phyloP scores from a whole-genome alignment of 257 asterid genomes.

The Henckelia pumila region DNA sequence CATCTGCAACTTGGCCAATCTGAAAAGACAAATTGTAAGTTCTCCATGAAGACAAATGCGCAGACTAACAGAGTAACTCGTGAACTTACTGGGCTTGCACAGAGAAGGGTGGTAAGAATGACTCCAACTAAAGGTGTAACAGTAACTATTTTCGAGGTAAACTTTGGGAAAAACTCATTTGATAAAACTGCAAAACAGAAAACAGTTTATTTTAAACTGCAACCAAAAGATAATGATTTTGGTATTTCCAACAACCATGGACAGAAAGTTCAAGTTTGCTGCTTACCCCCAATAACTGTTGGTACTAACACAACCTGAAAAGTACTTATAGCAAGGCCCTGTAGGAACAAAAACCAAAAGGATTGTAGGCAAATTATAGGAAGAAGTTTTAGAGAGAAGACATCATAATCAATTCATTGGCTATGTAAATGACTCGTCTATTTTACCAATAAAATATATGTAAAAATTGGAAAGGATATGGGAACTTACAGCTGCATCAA shows the following conservation, averaged over 20 bases:
- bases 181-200: slow-evolving; percentile 62
- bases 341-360: slow-evolving; percentile 23
- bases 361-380: slow-evolving; percentile 3
- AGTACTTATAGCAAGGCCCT: slow-evolving; percentile 97
- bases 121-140: slow-evolving; percentile 89
- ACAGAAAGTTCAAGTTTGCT: slow-evolving; percentile 19
- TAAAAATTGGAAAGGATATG: neutral
- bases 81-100: slow-evolving; percentile 93
- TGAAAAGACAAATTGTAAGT: slow-evolving; percentile 29
- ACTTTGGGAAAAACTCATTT: slow-evolving; percentile 87
- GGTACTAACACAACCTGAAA: slow-evolving; percentile 96
- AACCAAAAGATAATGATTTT: slow-evolving; percentile 19
- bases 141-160: slow-evolving; percentile 76
- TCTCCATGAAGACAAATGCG: slow-evolving; percentile 7
- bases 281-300: slow-evolving; percentile 89
- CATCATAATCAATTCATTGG: neutral
- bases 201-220: slow-evolving; percentile 10
- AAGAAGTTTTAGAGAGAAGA: neutral
- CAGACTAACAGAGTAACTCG: slow-evolving; percentile 2
- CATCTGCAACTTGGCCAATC: slow-evolving; percentile 97
- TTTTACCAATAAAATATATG: too few species aligned
- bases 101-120: slow-evolving; percentile 86
- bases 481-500: slow-evolving; percentile 90
- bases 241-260: neutral
- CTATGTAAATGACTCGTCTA: neutral